Percentiles rank a stretch among this genome's conserved stretches.
Conservation (phyloP, 1,284 basidiomycete genomes). For the Wallemia ichthyophaga region DNA sequence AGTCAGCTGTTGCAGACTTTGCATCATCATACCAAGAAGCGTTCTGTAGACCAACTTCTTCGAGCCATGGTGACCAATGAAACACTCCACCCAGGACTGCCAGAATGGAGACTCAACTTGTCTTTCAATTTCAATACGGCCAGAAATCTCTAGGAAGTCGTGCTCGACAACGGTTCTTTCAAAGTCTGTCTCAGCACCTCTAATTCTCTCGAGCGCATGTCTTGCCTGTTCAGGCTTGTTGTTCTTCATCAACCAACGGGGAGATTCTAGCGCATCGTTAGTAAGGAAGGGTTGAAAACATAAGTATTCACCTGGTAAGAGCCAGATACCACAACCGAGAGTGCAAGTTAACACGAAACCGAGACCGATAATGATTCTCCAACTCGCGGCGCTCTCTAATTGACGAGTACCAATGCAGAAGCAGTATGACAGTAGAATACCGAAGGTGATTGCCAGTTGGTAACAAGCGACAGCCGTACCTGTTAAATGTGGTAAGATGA, state of each 20-base stretch:
- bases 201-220: slow-evolving; percentile 24
- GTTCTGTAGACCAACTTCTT: slow-evolving; percentile 6
- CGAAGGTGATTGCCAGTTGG: slow-evolving; percentile 29
- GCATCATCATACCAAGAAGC: slow-evolving; percentile 26
- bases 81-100: slow-evolving; percentile 29
- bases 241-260: slow-evolving; percentile 26
- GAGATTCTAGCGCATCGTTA: too few relatives aligned
- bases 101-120: slow-evolving; percentile 2
- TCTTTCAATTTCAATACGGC: not conserved
- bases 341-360: slow-evolving; percentile 37
- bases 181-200: slow-evolving; percentile 21
- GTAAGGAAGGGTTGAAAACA: too few relatives aligned
- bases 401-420: slow-evolving; percentile 15
- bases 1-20: slow-evolving; percentile 43
- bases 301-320: too few relatives aligned
- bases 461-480: slow-evolving; percentile 34
- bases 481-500: too few relatives aligned
- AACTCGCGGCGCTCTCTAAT: slow-evolving; percentile 5
- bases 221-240: slow-evolving; percentile 26
- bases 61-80: slow-evolving; percentile 19
- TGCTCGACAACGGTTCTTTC: slow-evolving; percentile 11
- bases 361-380: slow-evolving; percentile 4
- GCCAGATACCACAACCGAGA: slow-evolving; percentile 33
- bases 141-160: not conserved
- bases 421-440: slow-evolving; percentile 35